These are phyloP conservation scores for Penstemon eatonii DNA, from an alignment of 257 asterid species.

Conservation along the genomic window DNA sequence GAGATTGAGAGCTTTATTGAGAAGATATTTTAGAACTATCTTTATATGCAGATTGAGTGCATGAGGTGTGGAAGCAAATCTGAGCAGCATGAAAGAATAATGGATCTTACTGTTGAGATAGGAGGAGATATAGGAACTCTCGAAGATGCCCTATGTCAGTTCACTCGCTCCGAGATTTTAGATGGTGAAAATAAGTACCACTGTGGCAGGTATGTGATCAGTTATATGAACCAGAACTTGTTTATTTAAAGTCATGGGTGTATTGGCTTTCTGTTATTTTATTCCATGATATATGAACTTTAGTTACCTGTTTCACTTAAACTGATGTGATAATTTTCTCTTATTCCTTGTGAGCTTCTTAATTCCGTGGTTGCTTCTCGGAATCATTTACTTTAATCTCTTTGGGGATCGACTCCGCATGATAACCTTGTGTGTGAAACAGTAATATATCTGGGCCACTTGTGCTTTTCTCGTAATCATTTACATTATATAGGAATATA, in stretches of 20 bases:
- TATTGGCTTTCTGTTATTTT: neutral
- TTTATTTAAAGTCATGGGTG: neutral
- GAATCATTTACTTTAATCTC: too few species aligned
- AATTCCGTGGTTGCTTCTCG: too few species aligned
- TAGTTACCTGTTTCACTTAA: neutral
- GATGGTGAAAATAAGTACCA: conserved; percentile 89
- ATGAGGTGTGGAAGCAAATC: conserved; percentile 76
- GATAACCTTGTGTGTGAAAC: too few species aligned
- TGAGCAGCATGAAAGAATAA: conserved; percentile 67
- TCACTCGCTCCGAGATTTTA: conserved; percentile 67
- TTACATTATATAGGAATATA: too few species aligned
- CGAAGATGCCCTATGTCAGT: conserved; percentile 72
- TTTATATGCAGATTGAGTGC: conserved; percentile 69
- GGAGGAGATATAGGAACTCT: conserved; percentile 71
- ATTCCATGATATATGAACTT: neutral
- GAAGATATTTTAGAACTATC: neutral
- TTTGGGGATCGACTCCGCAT: too few species aligned
- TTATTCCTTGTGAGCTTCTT: too few species aligned
- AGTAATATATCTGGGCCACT: too few species aligned
- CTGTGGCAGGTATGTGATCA: conserved; percentile 63
- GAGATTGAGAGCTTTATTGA: conserved; percentile 19
- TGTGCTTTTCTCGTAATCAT: too few species aligned
- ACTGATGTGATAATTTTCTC: neutral
- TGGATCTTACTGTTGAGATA: conserved; percentile 93
- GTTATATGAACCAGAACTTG: conserved; percentile 5